A percentile compares a stretch with the other conserved stretches of the same genome.
Evolutionary conservation across 306 rosid species (phyloP).

Genomic region (Corylus heterophylla): DNA sequence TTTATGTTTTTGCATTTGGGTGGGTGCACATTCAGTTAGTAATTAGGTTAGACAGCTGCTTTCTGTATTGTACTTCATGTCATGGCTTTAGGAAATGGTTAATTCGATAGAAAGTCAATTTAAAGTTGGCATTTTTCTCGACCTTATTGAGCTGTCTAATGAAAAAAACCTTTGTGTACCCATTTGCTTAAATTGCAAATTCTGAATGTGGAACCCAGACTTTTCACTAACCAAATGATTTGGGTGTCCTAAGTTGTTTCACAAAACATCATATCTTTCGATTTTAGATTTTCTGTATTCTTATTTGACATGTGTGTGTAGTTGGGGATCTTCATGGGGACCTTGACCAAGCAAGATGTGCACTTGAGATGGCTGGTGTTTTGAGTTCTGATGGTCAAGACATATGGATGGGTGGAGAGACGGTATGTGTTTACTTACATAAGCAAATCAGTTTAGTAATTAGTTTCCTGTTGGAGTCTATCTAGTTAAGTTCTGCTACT

Average conservation of each 20-base stretch:
- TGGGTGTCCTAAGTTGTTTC: neutral
- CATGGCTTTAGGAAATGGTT: neutral
- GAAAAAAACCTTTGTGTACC: neutral
- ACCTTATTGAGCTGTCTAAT: neutral
- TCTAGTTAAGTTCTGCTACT: neutral
- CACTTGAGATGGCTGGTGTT: conserved; percentile 92
- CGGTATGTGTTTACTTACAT: conserved; percentile 42
- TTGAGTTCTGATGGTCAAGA: conserved; percentile 72
- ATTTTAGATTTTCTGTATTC: neutral
- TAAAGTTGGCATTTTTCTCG: neutral
- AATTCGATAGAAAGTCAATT: neutral
- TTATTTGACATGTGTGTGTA: conserved; percentile 26
- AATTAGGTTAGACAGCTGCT: neutral
- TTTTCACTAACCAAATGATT: neutral
- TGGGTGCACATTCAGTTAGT: neutral
- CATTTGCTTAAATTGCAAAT: conserved; percentile 15
- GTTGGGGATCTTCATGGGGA: conserved; percentile 99
- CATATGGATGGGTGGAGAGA: conserved; percentile 88
- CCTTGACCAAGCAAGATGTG: conserved; percentile 73
- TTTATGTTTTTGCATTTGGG: neutral
- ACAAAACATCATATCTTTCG: neutral
- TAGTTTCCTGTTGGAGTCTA: neutral
- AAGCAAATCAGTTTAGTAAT: neutral
- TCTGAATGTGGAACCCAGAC: neutral
- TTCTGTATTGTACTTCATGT: neutral